These are phyloP conservation scores for Backusella westeae DNA, from an alignment of 192 early-diverging fungal species.

Conservation along the genomic window DNA sequence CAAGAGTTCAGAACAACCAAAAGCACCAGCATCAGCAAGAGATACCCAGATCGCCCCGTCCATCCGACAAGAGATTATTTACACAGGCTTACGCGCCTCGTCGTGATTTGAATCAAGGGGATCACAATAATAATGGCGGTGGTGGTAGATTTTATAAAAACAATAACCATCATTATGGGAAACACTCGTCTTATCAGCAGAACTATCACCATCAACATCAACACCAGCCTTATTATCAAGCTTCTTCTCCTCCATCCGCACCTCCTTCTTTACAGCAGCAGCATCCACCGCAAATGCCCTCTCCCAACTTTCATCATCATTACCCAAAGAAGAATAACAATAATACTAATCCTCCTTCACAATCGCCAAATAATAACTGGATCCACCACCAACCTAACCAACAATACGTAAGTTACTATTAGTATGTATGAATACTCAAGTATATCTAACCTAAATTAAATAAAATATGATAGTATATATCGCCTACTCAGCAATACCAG, in stretches of 20 bases:
- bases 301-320: constrained; percentile 14
- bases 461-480: neutral
- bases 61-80: constrained; percentile 29
- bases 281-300: neutral
- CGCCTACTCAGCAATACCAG: neutral
- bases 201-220: neutral
- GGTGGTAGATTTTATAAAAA: neutral
- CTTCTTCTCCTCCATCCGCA: neutral
- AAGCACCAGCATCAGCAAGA: neutral
- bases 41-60: constrained; percentile 35
- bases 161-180: neutral
- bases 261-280: constrained; percentile 26
- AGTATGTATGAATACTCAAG: neutral
- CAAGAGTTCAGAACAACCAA: neutral
- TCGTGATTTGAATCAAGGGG: constrained; percentile 12
- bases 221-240: neutral
- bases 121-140: neutral
- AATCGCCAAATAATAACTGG: constrained; percentile 11
- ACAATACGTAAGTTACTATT: neutral
- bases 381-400: neutral
- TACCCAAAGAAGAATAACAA: constrained; percentile 22
- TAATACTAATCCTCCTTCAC: neutral
- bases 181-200: neutral
- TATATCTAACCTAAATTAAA: neutral
- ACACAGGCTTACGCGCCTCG: constrained; percentile 29